These are phyloP conservation scores for Dichotomocladium elegans DNA, from an alignment of 371 early-diverging fungal species.

Conservation along the genomic window DNA sequence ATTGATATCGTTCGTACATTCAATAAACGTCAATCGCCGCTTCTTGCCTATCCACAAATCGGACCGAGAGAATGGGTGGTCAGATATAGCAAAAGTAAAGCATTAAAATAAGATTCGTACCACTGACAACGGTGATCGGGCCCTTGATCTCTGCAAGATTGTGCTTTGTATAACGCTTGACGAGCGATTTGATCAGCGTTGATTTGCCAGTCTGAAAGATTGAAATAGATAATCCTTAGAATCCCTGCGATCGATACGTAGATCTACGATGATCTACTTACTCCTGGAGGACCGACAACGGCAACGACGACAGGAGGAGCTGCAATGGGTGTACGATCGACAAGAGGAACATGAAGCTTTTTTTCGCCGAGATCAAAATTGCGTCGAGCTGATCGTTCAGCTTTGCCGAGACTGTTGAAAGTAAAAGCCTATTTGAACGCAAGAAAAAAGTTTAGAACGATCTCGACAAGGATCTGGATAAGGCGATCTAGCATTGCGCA, in stretches of 20 bases:
- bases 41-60: conserved; percentile 62
- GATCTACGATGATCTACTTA: conserved; percentile 39
- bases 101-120: too few species aligned
- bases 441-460: not conserved
- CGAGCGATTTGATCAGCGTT: conserved; percentile 92
- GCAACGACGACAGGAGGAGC: conserved; percentile 93
- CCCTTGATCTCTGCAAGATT: conserved; percentile 89
- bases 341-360: conserved; percentile 92
- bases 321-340: conserved; percentile 90
- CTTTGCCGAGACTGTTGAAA: conserved; percentile 70
- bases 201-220: conserved; percentile 82
- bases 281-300: conserved; percentile 94
- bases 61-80: not conserved
- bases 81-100: not conserved
- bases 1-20: conserved; percentile 95
- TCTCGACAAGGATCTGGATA: conserved; percentile 10
- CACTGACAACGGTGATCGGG: conserved; percentile 94
- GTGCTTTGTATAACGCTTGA: conserved; percentile 93
- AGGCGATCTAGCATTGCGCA: conserved; percentile 76
- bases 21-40: conserved; percentile 94
- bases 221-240: not conserved
- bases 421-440: conserved; percentile 71
- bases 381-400: conserved; percentile 77
- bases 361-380: conserved; percentile 87
- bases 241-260: not conserved